Conservation (phyloP, 805 yeast genomes). For the Hyphopichia homilentoma region DNA sequence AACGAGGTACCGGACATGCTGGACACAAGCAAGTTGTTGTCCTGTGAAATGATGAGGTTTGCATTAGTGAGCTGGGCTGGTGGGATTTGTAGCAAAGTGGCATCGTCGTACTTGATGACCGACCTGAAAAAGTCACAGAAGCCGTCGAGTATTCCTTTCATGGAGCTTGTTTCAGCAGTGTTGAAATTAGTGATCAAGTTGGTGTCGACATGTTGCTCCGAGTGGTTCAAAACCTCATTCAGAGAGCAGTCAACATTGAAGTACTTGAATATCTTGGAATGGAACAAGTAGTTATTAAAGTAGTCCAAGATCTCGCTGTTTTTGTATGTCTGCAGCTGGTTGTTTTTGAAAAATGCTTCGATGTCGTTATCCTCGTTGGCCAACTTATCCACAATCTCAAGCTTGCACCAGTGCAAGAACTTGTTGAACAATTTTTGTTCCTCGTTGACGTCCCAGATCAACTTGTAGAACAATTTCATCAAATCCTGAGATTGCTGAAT, state of each 20-base stretch:
- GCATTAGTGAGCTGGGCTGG: conserved; percentile 1
- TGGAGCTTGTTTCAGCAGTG: conserved; percentile 7
- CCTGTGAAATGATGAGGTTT: neutral
- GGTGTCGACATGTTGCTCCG: neutral
- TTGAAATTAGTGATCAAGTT: conserved; percentile 6
- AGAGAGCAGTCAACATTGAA: conserved; percentile 12
- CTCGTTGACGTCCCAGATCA: conserved; percentile 41
- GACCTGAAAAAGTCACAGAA: conserved; percentile 24
- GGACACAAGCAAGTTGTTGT: neutral
- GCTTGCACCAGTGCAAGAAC: conserved; percentile 43
- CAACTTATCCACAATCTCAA: conserved; percentile 32
- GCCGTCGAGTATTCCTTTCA: conserved; percentile 15
- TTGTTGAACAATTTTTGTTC: conserved; percentile 45
- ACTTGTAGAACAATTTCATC: conserved; percentile 30
- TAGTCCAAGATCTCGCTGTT: conserved; percentile 20
- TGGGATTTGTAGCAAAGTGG: conserved; percentile 8
- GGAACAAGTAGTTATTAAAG: conserved; percentile 18
- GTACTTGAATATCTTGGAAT: conserved; percentile 15
- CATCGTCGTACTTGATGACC: conserved; percentile 10
- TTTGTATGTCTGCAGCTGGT: conserved; percentile 11
- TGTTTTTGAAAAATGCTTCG: conserved; percentile 8
- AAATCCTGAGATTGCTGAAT: conserved; percentile 15
- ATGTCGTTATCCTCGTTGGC: conserved; percentile 34
- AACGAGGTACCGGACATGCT: neutral
- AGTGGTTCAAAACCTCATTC: conserved; percentile 9